These are phyloP conservation scores for Dictyostelium purpureum DNA, from an alignment of 78 protist species.

Conservation along the genomic window DNA sequence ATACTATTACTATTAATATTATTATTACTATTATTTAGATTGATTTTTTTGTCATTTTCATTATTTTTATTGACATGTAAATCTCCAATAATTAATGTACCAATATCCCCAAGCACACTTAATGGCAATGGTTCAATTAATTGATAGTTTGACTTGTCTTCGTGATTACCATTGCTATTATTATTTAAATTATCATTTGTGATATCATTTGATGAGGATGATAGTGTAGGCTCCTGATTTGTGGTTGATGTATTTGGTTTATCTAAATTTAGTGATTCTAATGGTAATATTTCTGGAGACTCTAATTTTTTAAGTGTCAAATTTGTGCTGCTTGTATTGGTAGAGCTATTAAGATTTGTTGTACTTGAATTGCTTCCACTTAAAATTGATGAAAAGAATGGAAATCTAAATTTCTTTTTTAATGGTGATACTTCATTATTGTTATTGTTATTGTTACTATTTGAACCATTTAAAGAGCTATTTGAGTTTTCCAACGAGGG, in stretches of 20 bases:
- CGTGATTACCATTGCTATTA: too few species aligned
- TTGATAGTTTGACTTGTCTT: too few species aligned
- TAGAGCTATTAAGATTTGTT: background rate
- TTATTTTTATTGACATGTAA: background rate
- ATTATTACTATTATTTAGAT: background rate
- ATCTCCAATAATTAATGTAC: background rate
- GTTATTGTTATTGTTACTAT: background rate
- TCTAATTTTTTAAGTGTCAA: background rate
- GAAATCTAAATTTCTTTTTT: conserved; percentile 11
- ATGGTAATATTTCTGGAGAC: background rate
- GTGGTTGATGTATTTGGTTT: too few species aligned
- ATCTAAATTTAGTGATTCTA: too few species aligned
- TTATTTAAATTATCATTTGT: too few species aligned
- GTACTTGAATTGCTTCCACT: background rate
- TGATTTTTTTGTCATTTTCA: background rate
- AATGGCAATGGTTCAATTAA: conserved; percentile 21
- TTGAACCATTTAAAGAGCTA: background rate
- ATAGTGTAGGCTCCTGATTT: too few species aligned
- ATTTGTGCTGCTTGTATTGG: background rate
- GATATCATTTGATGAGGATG: too few species aligned
- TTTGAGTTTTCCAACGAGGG: background rate
- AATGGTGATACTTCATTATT: background rate
- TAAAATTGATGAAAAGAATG: conserved; percentile 57
- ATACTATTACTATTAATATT: background rate
- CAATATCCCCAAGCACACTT: conserved; percentile 1